Conservation (phyloP, 768 basidiomycete species). For the Podaxis carcinomalis region DNA sequence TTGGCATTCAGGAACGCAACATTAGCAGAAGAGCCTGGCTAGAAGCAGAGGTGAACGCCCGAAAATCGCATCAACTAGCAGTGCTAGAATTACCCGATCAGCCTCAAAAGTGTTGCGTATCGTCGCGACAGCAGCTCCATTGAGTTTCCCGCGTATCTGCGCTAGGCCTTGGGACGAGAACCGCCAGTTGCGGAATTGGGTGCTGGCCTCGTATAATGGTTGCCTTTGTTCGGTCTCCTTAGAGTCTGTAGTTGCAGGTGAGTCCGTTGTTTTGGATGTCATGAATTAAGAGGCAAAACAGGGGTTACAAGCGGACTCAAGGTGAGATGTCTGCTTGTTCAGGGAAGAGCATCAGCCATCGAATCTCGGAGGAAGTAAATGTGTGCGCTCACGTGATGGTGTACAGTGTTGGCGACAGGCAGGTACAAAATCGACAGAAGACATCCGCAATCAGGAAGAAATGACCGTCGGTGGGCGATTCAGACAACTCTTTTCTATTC, state of each 20-base stretch:
- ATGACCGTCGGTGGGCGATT: neutral
- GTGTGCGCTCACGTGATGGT: neutral
- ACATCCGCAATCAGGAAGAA: neutral
- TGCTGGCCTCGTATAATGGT: conserved; percentile 66
- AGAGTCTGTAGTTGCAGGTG: neutral
- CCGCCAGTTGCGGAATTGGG: conserved; percentile 86
- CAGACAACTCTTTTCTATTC: neutral
- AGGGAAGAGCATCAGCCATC: neutral
- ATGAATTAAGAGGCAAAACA: neutral
- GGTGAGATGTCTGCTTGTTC: neutral
- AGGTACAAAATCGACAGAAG: neutral
- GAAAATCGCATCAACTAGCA: conserved; percentile 1
- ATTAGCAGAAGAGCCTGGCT: conserved; percentile 70
- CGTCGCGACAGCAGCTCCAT: conserved; percentile 67
- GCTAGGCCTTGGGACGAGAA: conserved; percentile 69
- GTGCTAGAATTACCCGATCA: conserved; percentile 56
- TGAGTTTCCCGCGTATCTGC: conserved; percentile 60
- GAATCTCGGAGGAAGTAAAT: conserved; percentile 2
- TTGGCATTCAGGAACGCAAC: conserved; percentile 73
- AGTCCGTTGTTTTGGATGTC: neutral
- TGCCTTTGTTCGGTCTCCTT: neutral
- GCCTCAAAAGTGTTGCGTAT: conserved; percentile 77
- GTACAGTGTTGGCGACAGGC: neutral
- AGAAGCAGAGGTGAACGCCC: conserved; percentile 18
- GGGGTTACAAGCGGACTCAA: neutral